phyloP scores from a whole-genome alignment of 106 monocot genomes.

The Iris macrosiphon region DNA sequence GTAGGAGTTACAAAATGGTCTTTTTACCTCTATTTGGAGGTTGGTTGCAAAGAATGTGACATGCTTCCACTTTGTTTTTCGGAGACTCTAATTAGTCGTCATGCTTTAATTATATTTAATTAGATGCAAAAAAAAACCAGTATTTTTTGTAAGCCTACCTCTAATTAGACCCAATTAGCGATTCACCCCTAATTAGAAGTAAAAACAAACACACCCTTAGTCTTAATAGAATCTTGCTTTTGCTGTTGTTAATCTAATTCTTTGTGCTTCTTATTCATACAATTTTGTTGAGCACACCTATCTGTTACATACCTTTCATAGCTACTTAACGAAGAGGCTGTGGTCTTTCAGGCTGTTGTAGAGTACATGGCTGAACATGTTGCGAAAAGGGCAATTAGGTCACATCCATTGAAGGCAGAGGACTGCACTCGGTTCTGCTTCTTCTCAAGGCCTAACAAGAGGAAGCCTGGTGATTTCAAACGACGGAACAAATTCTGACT shows the following conservation, averaged over 20 bases:
- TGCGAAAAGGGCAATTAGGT: constrained; percentile 16
- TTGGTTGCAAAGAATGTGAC: too few species aligned
- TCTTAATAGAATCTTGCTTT: background rate
- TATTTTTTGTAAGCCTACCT: too few species aligned
- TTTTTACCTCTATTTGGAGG: too few species aligned
- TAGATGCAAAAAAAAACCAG: too few species aligned
- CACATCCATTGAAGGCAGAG: constrained; percentile 15
- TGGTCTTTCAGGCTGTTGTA: constrained; percentile 43
- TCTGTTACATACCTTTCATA: too few species aligned
- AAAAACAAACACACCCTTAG: too few species aligned
- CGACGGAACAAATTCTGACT: too few species aligned
- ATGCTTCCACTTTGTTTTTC: too few species aligned
- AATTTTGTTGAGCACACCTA: background rate
- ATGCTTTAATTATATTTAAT: background rate
- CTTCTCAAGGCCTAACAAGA: constrained; percentile 20
- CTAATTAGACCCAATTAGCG: too few species aligned
- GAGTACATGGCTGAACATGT: constrained; percentile 36
- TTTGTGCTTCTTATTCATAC: background rate
- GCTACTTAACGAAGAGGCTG: too few species aligned
- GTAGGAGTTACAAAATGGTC: too few species aligned
- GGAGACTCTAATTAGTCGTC: background rate
- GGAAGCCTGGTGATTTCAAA: constrained; percentile 20
- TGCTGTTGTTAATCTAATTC: background rate
- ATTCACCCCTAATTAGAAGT: too few species aligned
- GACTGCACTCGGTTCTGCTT: constrained; percentile 23